Evolutionary conservation across 768 basidiomycete genomes (phyloP).

Genomic region (Leccinellum luteum): DNA sequence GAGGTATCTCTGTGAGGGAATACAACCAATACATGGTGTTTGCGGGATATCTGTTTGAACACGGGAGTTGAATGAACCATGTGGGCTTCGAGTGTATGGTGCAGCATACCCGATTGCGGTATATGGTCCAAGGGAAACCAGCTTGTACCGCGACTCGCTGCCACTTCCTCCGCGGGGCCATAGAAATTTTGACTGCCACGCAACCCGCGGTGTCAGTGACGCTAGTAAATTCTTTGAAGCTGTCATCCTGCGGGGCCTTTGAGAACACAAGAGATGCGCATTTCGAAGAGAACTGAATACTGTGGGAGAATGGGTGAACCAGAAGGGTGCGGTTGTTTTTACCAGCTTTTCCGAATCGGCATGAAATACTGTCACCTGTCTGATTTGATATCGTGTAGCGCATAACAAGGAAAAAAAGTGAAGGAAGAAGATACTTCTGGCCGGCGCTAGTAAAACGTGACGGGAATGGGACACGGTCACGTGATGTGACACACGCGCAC

Average conservation of each 20-base stretch:
- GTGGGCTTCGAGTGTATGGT: neutral
- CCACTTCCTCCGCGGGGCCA: constrained; percentile 42
- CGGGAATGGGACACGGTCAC: constrained; percentile 3
- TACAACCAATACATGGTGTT: constrained; percentile 49
- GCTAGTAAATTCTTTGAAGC: constrained; percentile 20
- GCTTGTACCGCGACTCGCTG: constrained; percentile 39
- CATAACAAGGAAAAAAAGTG: constrained; percentile 2
- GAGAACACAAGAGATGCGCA: constrained; percentile 16
- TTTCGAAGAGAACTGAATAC: constrained; percentile 18
- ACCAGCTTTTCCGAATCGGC: constrained; percentile 6
- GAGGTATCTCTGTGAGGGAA: constrained; percentile 58
- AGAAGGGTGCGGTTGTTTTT: constrained; percentile 10
- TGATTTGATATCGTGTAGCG: constrained; percentile 37
- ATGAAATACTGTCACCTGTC: constrained; percentile 30
- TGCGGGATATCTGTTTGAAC: constrained; percentile 41
- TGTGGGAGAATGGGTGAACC: constrained; percentile 25
- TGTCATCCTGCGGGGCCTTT: constrained; percentile 12
- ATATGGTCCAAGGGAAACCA: constrained; percentile 58
- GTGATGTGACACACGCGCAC: constrained; percentile 17
- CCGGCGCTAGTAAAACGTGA: too few species aligned
- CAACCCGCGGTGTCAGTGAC: constrained; percentile 4
- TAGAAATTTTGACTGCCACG: constrained; percentile 21
- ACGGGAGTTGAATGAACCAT: constrained; percentile 4
- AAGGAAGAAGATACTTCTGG: neutral
- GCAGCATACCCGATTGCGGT: constrained; percentile 47